Evolutionary conservation across 805 yeast genomes (phyloP).

Genomic region (Teunomyces gatunensis): DNA sequence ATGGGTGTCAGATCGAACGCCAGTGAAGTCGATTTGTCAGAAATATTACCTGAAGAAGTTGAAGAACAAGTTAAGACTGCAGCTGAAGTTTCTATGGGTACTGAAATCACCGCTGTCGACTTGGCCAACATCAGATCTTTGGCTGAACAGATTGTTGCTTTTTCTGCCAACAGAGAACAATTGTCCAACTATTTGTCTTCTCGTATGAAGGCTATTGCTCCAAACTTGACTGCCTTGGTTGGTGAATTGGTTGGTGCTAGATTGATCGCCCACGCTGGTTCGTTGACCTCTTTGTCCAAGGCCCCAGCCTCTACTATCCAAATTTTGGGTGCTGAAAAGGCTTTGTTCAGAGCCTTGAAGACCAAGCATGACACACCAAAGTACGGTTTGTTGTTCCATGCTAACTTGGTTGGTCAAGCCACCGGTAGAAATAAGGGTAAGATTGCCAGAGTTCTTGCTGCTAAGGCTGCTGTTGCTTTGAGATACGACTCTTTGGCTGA

Average conservation of each 20-base stretch:
- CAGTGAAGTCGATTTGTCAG: constrained; percentile 74
- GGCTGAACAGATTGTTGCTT: constrained; percentile 95
- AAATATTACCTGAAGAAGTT: constrained; percentile 45
- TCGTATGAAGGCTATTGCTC: constrained; percentile 99
- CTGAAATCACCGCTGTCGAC: constrained; percentile 92
- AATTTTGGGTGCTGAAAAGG: constrained; percentile 98
- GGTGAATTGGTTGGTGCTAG: constrained; percentile 99
- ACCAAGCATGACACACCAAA: constrained; percentile 99
- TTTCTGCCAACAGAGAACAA: constrained; percentile 95
- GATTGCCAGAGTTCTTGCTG: constrained; percentile 97
- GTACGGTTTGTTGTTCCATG: constrained; percentile 95
- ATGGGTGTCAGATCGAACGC: constrained; percentile 96
- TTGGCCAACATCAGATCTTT: constrained; percentile 82
- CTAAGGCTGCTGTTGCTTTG: constrained; percentile 94
- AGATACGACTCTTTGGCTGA: constrained; percentile 97
- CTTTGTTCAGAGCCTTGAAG: constrained; percentile 95
- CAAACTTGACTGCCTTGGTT: constrained; percentile 90
- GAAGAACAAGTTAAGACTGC: constrained; percentile 78
- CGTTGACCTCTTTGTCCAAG: constrained; percentile 89
- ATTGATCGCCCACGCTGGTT: constrained; percentile 95
- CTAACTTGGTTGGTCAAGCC: constrained; percentile 96
- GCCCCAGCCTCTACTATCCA: constrained; percentile 99
- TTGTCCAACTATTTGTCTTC: constrained; percentile 85
- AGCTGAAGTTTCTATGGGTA: constrained; percentile 99
- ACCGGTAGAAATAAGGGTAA: constrained; percentile 98